phyloP scores from a whole-genome alignment of 768 basidiomycete genomes.

The Leccinum imitatum region DNA sequence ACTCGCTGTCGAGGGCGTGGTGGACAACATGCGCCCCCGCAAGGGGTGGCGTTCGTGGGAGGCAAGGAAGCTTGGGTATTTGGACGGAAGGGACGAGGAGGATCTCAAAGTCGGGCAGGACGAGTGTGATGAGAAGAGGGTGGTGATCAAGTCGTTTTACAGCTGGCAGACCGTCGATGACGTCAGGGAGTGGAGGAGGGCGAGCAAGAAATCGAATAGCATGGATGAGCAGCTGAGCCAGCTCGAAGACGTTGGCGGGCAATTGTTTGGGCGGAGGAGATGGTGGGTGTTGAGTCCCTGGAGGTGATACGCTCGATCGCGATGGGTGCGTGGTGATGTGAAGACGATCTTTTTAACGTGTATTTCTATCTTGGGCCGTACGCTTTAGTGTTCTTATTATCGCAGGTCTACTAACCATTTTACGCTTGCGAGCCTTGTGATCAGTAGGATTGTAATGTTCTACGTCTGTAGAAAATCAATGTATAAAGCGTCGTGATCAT shows the following conservation, averaged over 20 bases:
- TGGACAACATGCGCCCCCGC: constrained; percentile 57
- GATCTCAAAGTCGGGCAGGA: constrained; percentile 70
- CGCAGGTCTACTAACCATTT: constrained; percentile 11
- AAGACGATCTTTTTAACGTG: constrained; percentile 13
- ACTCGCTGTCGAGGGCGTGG: constrained; percentile 58
- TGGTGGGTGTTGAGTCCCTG: too few relatives aligned
- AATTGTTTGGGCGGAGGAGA: too few relatives aligned
- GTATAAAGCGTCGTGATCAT: constrained; percentile 7
- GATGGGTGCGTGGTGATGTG: too few relatives aligned
- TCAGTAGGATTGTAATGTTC: constrained; percentile 9
- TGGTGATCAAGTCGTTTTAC: constrained; percentile 51
- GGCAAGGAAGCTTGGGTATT: constrained; percentile 64
- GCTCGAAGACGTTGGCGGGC: too few relatives aligned
- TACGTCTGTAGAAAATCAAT: constrained; percentile 15
- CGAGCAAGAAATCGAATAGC: too few relatives aligned
- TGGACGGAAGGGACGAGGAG: constrained; percentile 74
- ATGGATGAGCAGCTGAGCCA: too few relatives aligned
- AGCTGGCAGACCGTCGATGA: too few relatives aligned
- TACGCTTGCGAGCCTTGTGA: constrained; percentile 16
- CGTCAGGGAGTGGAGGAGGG: too few relatives aligned
- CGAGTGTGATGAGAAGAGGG: constrained; percentile 72
- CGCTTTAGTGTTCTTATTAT: constrained; percentile 25
- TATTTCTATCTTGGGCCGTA: constrained; percentile 29
- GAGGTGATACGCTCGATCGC: too few relatives aligned
- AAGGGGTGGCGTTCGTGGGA: constrained; percentile 66